Percentiles rank a stretch among this genome's conserved stretches.
Evolutionary conservation across 164 flowering plant genomes (phyloP).

Genomic region (Annona cherimola): DNA sequence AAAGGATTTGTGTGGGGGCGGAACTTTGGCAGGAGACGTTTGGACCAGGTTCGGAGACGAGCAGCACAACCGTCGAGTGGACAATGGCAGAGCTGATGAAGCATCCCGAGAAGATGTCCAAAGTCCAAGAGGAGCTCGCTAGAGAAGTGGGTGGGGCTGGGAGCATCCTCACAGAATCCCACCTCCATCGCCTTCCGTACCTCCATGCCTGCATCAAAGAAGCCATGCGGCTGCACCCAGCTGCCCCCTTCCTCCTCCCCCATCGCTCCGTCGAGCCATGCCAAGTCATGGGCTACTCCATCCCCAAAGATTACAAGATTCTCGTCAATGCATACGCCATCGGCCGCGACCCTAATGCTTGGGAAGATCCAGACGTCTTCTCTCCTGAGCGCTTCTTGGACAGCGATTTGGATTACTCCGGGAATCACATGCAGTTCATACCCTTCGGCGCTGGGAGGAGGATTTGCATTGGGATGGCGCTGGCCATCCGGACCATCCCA

Average conservation of each 20-base stretch:
- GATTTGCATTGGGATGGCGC: conserved; percentile 11
- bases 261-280: conserved; percentile 5
- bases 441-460: conserved; percentile 19
- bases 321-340: conserved; percentile 12
- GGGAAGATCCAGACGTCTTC: conserved; percentile 7
- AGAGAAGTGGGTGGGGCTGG: conserved; percentile 2
- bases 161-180: background rate
- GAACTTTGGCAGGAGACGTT: conserved; percentile 2
- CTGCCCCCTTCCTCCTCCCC: conserved; percentile 9
- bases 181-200: conserved; percentile 9
- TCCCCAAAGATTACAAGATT: conserved; percentile 10
- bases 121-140: conserved; percentile 5
- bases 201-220: conserved; percentile 11
- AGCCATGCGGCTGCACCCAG: conserved; percentile 12
- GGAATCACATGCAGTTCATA: conserved; percentile 11
- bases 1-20: no score
- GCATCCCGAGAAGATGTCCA: conserved; percentile 8
- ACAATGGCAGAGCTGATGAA: conserved; percentile 14
- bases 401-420: conserved; percentile 2
- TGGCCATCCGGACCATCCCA: conserved; percentile 13
- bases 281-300: conserved; percentile 10
- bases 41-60: conserved; percentile 12
- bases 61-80: conserved; percentile 15
- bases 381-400: conserved; percentile 10
- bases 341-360: conserved; percentile 6